Conservation (phyloP, 257 asterid genomes). For the Solanum sejunctum region DNA sequence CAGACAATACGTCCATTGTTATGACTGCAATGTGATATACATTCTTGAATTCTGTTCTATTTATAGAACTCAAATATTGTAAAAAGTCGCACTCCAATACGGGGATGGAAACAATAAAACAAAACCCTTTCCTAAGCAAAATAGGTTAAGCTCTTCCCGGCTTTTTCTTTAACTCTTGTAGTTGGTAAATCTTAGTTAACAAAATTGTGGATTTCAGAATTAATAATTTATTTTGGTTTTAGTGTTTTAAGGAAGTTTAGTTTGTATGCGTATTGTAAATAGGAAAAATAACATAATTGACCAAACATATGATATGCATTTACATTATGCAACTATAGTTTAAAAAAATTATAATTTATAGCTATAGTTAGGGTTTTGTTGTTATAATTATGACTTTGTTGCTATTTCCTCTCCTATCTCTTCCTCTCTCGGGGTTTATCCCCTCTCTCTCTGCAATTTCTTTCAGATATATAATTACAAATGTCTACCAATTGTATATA, state of each 20-base stretch:
- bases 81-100: background rate
- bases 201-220: background rate
- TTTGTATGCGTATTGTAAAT: background rate
- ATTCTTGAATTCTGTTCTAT: background rate
- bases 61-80: background rate
- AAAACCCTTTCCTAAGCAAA: background rate
- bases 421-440: too few species aligned
- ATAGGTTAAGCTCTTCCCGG: background rate
- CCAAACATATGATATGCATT: too few species aligned
- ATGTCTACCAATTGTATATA: too few species aligned
- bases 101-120: background rate
- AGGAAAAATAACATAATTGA: too few species aligned
- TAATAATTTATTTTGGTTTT: background rate
- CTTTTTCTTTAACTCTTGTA: background rate
- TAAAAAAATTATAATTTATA: too few species aligned
- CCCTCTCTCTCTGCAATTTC: too few species aligned
- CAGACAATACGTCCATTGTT: background rate
- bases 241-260: background rate
- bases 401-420: too few species aligned
- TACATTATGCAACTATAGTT: too few species aligned
- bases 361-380: too few species aligned
- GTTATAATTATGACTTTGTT: too few species aligned
- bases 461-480: too few species aligned
- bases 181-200: background rate
- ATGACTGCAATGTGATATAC: background rate